Evolutionary conservation across 2,329 filamentous ascomycete species (phyloP).

Genomic region (Coniochaeta prunicola): DNA sequence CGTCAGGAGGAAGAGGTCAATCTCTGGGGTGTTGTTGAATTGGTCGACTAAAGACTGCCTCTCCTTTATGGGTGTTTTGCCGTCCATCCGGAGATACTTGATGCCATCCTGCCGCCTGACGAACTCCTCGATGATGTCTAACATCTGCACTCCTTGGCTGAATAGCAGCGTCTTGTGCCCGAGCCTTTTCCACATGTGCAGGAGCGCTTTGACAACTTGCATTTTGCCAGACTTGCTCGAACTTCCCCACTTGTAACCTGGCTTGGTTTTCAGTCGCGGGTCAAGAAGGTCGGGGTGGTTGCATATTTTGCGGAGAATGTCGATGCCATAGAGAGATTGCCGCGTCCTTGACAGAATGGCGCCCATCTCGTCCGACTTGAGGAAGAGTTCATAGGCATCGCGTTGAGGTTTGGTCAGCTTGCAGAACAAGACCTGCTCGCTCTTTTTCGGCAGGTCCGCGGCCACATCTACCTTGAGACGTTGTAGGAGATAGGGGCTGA

Average conservation of each 20-base stretch:
- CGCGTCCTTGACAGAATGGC: slow-evolving; percentile 68
- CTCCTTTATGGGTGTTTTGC: slow-evolving; percentile 77
- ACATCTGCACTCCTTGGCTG: slow-evolving; percentile 88
- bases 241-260: slow-evolving; percentile 70
- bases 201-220: slow-evolving; percentile 81
- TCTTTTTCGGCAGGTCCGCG: slow-evolving; percentile 89
- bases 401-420: slow-evolving; percentile 78
- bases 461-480: slow-evolving; percentile 92
- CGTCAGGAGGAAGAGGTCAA: slow-evolving; percentile 87
- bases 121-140: slow-evolving; percentile 86
- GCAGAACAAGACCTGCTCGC: slow-evolving; percentile 92
- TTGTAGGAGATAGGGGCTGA: slow-evolving; percentile 88
- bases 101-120: slow-evolving; percentile 60
- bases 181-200: slow-evolving; percentile 82
- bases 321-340: slow-evolving; percentile 82
- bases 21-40: slow-evolving; percentile 74
- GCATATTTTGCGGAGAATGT: slow-evolving; percentile 90
- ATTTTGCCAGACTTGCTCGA: slow-evolving; percentile 85
- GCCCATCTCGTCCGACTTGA: slow-evolving; percentile 78
- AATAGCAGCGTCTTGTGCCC: slow-evolving; percentile 93
- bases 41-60: slow-evolving; percentile 87
- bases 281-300: slow-evolving; percentile 90
- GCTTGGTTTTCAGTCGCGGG: slow-evolving; percentile 45
- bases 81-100: slow-evolving; percentile 86
- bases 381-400: slow-evolving; percentile 71